Conservation (phyloP, 352 stramenopile species). For the Aphanomyces invadans region DNA sequence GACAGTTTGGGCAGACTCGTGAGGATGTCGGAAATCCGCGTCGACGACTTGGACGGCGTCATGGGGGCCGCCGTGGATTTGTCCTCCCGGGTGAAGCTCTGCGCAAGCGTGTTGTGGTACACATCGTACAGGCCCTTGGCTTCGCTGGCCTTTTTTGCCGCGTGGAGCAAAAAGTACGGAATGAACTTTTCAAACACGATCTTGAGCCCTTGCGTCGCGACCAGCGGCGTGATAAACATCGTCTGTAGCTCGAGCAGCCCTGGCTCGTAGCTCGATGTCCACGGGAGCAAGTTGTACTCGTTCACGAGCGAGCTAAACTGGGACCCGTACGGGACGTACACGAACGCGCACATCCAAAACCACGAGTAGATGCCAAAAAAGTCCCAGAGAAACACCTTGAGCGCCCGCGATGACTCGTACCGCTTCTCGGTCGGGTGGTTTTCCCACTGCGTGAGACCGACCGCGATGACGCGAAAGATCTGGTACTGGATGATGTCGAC, state of each 20-base stretch:
- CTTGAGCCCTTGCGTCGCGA: constrained; percentile 23
- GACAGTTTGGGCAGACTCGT: constrained; percentile 8
- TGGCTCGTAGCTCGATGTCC: constrained; percentile 22
- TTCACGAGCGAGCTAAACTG: constrained; percentile 23
- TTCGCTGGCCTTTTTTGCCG: neutral
- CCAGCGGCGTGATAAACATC: constrained; percentile 26
- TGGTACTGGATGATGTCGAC: constrained; percentile 28
- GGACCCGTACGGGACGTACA: constrained; percentile 25
- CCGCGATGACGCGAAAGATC: constrained; percentile 23
- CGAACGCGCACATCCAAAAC: constrained; percentile 27
- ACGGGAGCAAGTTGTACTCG: constrained; percentile 22
- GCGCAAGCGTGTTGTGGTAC: constrained; percentile 12
- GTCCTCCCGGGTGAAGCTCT: constrained; percentile 1
- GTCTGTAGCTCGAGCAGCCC: constrained; percentile 21
- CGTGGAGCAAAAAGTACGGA: constrained; percentile 19
- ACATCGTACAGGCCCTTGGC: constrained; percentile 15
- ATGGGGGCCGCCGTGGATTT: neutral
- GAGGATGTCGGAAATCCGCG: constrained; percentile 10
- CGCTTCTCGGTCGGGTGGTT: constrained; percentile 25
- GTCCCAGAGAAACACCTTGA: constrained; percentile 27
- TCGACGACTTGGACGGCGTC: neutral
- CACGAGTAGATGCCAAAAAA: constrained; percentile 27
- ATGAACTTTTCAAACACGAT: constrained; percentile 26
- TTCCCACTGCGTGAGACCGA: constrained; percentile 24
- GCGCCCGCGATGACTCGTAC: constrained; percentile 19